Percentiles rank a stretch among this genome's conserved stretches.
These are phyloP conservation scores for Diaporthe australafricana DNA, from an alignment of 2,329 filamentous ascomycete genomes.

Conservation along the genomic window DNA sequence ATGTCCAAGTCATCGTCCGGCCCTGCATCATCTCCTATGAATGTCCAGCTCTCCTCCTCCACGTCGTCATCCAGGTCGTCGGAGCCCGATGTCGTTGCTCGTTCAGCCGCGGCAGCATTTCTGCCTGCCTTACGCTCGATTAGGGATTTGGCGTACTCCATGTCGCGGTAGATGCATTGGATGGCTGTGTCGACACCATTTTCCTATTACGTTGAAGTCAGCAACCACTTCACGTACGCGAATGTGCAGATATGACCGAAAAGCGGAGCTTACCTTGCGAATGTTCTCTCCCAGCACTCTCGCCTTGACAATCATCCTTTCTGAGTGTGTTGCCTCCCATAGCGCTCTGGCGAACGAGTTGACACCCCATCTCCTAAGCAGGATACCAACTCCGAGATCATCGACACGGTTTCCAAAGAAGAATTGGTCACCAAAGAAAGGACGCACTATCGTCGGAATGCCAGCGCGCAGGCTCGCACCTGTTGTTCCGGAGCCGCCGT, in stretches of 20 bases:
- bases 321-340: constrained; percentile 90
- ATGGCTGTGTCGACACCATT: constrained; percentile 91
- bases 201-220: constrained; percentile 68
- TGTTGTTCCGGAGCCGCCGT: constrained; percentile 94
- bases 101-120: constrained; percentile 53
- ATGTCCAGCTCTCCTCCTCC: constrained; percentile 90
- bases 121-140: constrained; percentile 75
- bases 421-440: constrained; percentile 98
- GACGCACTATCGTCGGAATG: constrained; percentile 92
- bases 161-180: constrained; percentile 91
- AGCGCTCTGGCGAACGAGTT: constrained; percentile 85
- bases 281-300: constrained; percentile 86
- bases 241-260: background rate
- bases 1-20: constrained; percentile 48
- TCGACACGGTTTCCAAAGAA: constrained; percentile 94
- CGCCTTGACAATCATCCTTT: constrained; percentile 92
- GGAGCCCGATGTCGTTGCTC: constrained; percentile 44
- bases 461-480: constrained; percentile 92
- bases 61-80: constrained; percentile 68
- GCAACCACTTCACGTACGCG: no score
- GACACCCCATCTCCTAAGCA: constrained; percentile 90
- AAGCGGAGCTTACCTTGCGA: constrained; percentile 72
- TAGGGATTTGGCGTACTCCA: constrained; percentile 90
- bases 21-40: constrained; percentile 72
- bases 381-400: constrained; percentile 92